Evolutionary conservation across 2,329 filamentous ascomycete species (phyloP), one percentile per base, ranked within the genome.

Genomic region (Hypoxylon sp.): DNA sequence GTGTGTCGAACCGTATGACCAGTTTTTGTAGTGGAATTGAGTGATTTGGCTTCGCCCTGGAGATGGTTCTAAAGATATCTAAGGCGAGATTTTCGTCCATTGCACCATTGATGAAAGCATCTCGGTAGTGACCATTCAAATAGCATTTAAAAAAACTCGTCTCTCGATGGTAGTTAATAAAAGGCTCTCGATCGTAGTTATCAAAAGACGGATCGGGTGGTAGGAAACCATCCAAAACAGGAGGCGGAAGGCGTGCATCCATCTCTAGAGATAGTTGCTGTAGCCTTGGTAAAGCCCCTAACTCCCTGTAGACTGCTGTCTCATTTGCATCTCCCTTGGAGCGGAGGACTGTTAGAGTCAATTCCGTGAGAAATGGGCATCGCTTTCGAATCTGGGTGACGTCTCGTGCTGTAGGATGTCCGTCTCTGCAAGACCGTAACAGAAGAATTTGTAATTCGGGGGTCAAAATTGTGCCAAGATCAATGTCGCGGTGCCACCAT

Each of bases 231-330:
- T 9, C 9, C 30, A 5, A n/a, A 28, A 34, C 21, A 28, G 3
- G 10, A 46, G 28, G 49, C 38, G 49, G 49, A n/a, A 51, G 19
- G 14, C 21, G 21, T 11, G 58, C 25, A 28, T 52, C 28, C 45
- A 56, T 38, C 7, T 19, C 17, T 19, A 63, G 28, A 32, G 5
- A 36, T 9, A 60, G 30, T 46, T 41, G 10, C 49, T 63, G 30
- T 34, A 59, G 11, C 21, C 52, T 64, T 3, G 60, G 60, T 14
- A 64, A 52, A 30, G 21, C 48, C 13, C 56, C 45, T 25, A 60
- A 17, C 46, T 46, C 55, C 36, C 7, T 60, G 11, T 58, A 60
- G 10, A 59, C 6, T 28, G 55, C 43, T 9, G 7, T 13, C 48
- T 56, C 55, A 7, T 19, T 30, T 13, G 43, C 21, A 11, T 56